These are phyloP conservation scores for Halophytophthora polymorphica DNA, from an alignment of 352 stramenopile species.

Conservation along the genomic window DNA sequence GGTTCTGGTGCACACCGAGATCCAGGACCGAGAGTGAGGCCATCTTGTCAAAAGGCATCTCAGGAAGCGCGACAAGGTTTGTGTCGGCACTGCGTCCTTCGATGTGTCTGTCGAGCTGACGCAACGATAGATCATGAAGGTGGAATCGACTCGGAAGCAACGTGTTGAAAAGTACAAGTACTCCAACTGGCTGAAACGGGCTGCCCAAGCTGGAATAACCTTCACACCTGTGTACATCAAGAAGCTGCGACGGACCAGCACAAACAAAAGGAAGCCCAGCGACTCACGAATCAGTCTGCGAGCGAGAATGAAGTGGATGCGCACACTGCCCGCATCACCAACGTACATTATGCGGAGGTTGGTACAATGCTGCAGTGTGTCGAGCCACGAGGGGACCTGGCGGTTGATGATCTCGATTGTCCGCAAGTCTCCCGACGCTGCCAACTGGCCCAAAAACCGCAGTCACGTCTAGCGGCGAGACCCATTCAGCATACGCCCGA, in stretches of 20 bases:
- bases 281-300: neutral
- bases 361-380: constrained; percentile 20
- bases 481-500: constrained; percentile 17
- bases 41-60: constrained; percentile 21
- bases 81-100: constrained; percentile 8
- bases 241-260: neutral
- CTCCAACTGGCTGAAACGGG: constrained; percentile 18
- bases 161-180: constrained; percentile 20
- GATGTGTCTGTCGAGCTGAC: constrained; percentile 11
- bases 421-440: constrained; percentile 13
- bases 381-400: constrained; percentile 7
- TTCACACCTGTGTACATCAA: constrained; percentile 21
- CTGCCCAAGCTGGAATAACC: constrained; percentile 12
- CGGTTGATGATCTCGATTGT: constrained; percentile 29
- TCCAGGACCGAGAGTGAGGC: constrained; percentile 22
- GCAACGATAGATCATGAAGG: neutral
- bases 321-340: too few species aligned
- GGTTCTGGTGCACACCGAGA: constrained; percentile 15
- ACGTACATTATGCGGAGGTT: constrained; percentile 18
- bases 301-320: too few species aligned
- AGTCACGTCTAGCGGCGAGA: constrained; percentile 9
- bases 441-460: constrained; percentile 8
- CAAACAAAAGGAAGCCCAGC: neutral
- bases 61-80: constrained; percentile 20
- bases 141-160: neutral